Evolutionary conservation across 192 early-diverging fungal genomes (phyloP).

Genomic region (Dissophora globulifera): DNA sequence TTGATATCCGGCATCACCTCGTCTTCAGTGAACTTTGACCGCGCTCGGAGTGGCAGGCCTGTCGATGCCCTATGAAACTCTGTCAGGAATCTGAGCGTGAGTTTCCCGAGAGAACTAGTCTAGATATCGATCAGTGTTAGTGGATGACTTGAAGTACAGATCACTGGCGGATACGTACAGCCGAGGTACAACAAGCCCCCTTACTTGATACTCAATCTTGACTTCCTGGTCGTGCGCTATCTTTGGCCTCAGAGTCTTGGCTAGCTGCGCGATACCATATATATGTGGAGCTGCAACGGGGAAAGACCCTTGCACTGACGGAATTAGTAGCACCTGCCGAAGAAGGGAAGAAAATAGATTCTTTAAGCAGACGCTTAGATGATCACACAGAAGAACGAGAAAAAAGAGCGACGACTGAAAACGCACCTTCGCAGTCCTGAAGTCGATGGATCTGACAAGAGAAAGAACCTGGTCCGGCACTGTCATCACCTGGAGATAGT

Average conservation of each 20-base stretch:
- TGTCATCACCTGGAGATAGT: constrained; percentile 59
- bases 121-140: constrained; percentile 2
- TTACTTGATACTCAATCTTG: constrained; percentile 60
- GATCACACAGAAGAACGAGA: neutral
- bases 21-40: constrained; percentile 6
- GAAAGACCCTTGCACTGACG: constrained; percentile 60
- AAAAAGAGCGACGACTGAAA: too few relatives aligned
- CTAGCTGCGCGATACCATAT: constrained; percentile 63
- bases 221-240: constrained; percentile 4
- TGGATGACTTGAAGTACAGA: neutral
- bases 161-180: neutral
- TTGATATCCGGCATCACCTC: constrained; percentile 37
- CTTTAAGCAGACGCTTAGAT: neutral
- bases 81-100: constrained; percentile 45
- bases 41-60: constrained; percentile 29
- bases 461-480: constrained; percentile 59
- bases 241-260: constrained; percentile 46
- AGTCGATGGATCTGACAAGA: constrained; percentile 57
- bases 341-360: neutral
- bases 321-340: constrained; percentile 58
- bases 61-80: constrained; percentile 56
- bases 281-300: constrained; percentile 40
- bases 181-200: neutral
- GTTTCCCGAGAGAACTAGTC: constrained; percentile 60
- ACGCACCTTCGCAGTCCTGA: constrained; percentile 62